Evolutionary conservation across 2,329 filamentous ascomycete genomes (phyloP).

Genomic region (Neofusicoccum umdonicola): DNA sequence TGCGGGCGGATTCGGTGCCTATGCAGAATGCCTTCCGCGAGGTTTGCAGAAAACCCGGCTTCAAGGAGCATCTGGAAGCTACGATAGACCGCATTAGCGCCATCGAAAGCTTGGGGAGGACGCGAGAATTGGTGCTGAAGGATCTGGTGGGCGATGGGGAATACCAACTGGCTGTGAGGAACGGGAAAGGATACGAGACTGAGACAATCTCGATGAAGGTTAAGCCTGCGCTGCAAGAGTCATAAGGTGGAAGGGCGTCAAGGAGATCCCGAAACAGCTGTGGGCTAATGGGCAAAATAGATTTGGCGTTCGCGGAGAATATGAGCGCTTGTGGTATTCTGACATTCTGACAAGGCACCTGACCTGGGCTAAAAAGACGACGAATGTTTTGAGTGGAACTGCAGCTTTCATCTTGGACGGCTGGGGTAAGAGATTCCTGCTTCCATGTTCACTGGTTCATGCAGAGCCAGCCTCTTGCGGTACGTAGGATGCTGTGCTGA

Average conservation of each 20-base stretch:
- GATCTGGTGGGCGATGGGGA: slow-evolving; percentile 53
- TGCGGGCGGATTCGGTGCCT: slow-evolving; percentile 75
- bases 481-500: too few relatives aligned
- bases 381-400: too few relatives aligned
- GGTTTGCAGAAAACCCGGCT: slow-evolving; percentile 70
- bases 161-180: not conserved
- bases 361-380: too few relatives aligned
- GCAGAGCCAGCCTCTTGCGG: too few relatives aligned
- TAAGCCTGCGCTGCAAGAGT: not conserved
- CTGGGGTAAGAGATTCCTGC: too few relatives aligned
- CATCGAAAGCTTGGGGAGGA: slow-evolving; percentile 76
- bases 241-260: not conserved
- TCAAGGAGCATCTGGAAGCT: slow-evolving; percentile 72
- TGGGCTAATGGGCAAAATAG: too few relatives aligned
- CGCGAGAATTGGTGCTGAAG: slow-evolving; percentile 82
- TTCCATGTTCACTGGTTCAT: too few relatives aligned
- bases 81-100: slow-evolving; percentile 76
- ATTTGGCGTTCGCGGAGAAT: too few relatives aligned
- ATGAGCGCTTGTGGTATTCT: too few relatives aligned
- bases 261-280: not conserved
- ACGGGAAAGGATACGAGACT: not conserved
- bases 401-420: too few relatives aligned
- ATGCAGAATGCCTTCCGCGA: slow-evolving; percentile 85
- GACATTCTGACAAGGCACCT: too few relatives aligned
- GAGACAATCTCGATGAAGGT: slow-evolving; percentile 6